phyloP scores from a whole-genome alignment of 2,329 filamentous ascomycete species.

The Aspergillus sp. region DNA sequence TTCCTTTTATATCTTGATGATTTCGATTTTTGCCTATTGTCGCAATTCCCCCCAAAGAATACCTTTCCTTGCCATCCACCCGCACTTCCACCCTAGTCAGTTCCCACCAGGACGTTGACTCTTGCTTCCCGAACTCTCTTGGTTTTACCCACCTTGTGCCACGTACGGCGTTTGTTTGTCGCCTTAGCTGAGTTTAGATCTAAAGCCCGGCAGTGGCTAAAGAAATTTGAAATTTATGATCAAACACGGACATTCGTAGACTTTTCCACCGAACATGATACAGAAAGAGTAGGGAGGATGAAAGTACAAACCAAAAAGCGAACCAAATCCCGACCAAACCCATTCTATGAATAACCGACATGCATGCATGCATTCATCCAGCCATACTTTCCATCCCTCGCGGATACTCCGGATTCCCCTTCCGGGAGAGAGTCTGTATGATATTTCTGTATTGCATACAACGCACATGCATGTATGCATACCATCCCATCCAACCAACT shows the following conservation, averaged over 20 bases:
- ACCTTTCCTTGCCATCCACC: constrained; percentile 27
- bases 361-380: not conserved
- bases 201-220: constrained; percentile 26
- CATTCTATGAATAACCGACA: not conserved
- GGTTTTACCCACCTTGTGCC: constrained; percentile 23
- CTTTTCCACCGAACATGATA: no score
- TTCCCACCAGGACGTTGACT: constrained; percentile 20
- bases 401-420: not conserved
- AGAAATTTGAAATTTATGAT: constrained; percentile 25
- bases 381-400: not conserved
- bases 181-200: constrained; percentile 29
- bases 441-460: no score
- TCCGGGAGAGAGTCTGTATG: not conserved
- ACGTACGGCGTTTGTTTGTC: constrained; percentile 27
- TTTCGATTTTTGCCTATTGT: constrained; percentile 27
- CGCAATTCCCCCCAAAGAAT: constrained; percentile 29
- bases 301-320: not conserved
- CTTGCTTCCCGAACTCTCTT: constrained; percentile 22
- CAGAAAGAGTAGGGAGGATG: not conserved
- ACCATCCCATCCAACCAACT: not conserved
- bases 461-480: not conserved
- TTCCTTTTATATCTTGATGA: constrained; percentile 20
- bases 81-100: constrained; percentile 17
- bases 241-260: not conserved
- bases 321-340: not conserved